phyloP scores from a whole-genome alignment of 2,329 filamentous ascomycete species.

The Aspergillus sp. region DNA sequence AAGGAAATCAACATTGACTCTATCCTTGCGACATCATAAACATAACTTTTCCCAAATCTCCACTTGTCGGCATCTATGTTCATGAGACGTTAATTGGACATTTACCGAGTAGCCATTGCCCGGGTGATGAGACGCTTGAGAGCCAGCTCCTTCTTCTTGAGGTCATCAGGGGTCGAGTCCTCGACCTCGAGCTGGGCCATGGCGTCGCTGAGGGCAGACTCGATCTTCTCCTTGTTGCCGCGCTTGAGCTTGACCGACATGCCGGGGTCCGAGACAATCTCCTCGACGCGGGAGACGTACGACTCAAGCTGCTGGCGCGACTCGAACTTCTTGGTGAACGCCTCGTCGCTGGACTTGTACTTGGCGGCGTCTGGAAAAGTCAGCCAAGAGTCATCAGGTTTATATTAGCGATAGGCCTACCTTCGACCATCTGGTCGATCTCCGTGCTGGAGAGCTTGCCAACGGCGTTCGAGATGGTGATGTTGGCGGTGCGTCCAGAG shows the following conservation, averaged over 20 bases:
- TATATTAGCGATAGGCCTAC: no score
- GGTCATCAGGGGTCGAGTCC: constrained; percentile 81
- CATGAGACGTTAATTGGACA: constrained; percentile 10
- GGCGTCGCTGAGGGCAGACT: constrained; percentile 89
- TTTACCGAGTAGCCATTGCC: constrained; percentile 88
- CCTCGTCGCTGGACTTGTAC: constrained; percentile 97
- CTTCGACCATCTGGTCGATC: constrained; percentile 96
- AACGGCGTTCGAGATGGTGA: constrained; percentile 98
- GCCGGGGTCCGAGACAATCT: constrained; percentile 93
- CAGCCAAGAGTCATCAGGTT: no score
- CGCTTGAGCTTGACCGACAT: constrained; percentile 97
- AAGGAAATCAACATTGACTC: no score
- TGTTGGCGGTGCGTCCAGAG: constrained; percentile 95
- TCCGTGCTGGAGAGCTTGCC: constrained; percentile 91
- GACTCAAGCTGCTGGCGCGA: constrained; percentile 98
- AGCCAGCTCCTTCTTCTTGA: constrained; percentile 99
- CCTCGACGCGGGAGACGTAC: constrained; percentile 97
- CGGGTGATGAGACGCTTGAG: constrained; percentile 98
- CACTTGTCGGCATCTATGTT: constrained; percentile 19
- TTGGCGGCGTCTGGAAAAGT: constrained; percentile 66
- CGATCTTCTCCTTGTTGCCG: constrained; percentile 99
- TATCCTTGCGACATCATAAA: no score
- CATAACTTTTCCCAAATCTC: no score
- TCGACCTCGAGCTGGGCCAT: constrained; percentile 96
- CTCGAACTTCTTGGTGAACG: constrained; percentile 99